A percentile compares a stretch with the other conserved stretches of the same genome.
phyloP scores from a whole-genome alignment of 441 rosid genomes.

The Flueggea neowawraea region DNA sequence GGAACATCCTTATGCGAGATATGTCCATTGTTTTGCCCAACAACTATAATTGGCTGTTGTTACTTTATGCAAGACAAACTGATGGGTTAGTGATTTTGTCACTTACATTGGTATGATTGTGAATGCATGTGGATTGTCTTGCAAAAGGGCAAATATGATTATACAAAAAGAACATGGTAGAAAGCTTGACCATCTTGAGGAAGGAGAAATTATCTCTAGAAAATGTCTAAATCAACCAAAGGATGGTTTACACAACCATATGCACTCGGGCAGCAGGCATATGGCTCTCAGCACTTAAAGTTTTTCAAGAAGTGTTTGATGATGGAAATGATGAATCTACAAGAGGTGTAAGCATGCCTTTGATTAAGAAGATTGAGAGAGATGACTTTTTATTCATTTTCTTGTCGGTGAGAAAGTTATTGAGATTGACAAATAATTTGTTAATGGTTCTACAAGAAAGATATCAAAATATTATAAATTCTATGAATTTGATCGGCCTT shows the following conservation, averaged over 20 bases:
- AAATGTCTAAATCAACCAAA: slow-evolving; percentile 7
- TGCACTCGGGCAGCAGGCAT: background rate
- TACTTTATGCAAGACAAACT: background rate
- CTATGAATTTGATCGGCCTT: background rate
- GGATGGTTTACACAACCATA: background rate
- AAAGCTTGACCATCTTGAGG: too few species aligned
- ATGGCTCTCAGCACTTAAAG: background rate
- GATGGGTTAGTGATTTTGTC: background rate
- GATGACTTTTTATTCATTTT: slow-evolving; percentile 1
- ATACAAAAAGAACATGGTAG: background rate
- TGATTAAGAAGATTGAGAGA: background rate
- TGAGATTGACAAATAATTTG: background rate
- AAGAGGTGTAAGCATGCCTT: background rate
- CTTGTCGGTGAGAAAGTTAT: background rate
- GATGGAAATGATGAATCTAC: background rate
- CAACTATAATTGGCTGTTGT: slow-evolving; percentile 1
- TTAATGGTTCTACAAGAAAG: background rate
- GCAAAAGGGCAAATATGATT: background rate
- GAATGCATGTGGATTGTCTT: background rate
- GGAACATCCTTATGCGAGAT: background rate
- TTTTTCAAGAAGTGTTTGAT: background rate
- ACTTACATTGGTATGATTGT: background rate
- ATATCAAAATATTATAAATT: slow-evolving; percentile 6
- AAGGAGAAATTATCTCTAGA: background rate
- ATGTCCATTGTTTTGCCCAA: slow-evolving; percentile 4